Percentiles rank a stretch among this genome's conserved stretches.
Conservation (phyloP, 148 eudicot genomes). For the Nyssa sinensis region DNA sequence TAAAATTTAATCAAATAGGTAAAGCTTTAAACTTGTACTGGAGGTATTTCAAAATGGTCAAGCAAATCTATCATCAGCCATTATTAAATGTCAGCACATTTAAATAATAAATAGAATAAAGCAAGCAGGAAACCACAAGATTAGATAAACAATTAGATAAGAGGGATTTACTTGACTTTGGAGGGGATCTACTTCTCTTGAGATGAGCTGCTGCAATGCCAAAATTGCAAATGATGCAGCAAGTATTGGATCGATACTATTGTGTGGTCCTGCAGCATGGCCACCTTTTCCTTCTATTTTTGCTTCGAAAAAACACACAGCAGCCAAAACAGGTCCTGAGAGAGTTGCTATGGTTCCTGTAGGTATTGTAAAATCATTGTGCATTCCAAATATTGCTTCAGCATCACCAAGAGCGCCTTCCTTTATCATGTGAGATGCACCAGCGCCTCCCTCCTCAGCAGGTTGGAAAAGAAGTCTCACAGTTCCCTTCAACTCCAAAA, state of each 20-base stretch:
- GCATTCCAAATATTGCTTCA: constrained; percentile 89
- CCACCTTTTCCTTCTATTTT: constrained; percentile 78
- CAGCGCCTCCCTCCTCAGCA: constrained; percentile 94
- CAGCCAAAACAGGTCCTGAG: constrained; percentile 70
- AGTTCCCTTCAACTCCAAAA: constrained; percentile 49
- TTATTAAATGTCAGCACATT: constrained; percentile 1
- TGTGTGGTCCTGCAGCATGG: constrained; percentile 77
- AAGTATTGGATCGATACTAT: constrained; percentile 53
- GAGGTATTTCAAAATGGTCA: neutral
- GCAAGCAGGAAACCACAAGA: neutral
- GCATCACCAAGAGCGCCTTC: constrained; percentile 91
- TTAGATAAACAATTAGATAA: neutral
- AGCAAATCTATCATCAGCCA: neutral
- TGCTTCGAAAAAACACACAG: constrained; percentile 58
- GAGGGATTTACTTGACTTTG: constrained; percentile 49
- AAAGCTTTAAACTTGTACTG: neutral
- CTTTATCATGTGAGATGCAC: constrained; percentile 79
- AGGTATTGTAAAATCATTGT: constrained; percentile 43
- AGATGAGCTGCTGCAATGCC: constrained; percentile 68
- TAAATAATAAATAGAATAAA: neutral
- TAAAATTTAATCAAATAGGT: neutral
- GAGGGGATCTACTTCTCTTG: constrained; percentile 83
- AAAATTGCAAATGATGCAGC: constrained; percentile 61
- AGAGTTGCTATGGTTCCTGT: constrained; percentile 61
- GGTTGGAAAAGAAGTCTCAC: constrained; percentile 90